Conservation (phyloP, 495 filamentous ascomycete species). For the Penicillium atrosanguineum region DNA sequence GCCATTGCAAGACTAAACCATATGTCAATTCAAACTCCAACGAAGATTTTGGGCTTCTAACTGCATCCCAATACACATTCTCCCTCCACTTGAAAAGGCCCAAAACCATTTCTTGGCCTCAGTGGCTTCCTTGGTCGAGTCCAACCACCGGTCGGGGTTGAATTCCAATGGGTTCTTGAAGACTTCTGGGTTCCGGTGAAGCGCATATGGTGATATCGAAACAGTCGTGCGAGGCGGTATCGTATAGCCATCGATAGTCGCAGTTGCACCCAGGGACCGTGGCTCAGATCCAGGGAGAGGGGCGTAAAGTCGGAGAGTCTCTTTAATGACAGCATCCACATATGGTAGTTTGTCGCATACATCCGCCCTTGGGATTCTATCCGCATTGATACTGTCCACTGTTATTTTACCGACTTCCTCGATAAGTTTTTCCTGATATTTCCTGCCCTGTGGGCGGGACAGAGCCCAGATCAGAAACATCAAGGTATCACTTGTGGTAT, state of each 20-base stretch:
- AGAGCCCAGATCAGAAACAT: conserved; percentile 38
- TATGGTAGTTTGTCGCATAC: conserved; percentile 59
- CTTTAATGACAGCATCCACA: conserved; percentile 66
- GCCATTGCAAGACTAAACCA: conserved; percentile 38
- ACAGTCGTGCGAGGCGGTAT: conserved; percentile 61
- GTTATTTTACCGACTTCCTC: conserved; percentile 20
- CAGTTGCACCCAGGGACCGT: conserved; percentile 27
- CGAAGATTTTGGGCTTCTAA: too few species aligned
- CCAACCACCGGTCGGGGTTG: conserved; percentile 58
- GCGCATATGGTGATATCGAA: conserved; percentile 56
- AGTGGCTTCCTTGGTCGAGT: conserved; percentile 19
- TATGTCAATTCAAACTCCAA: too few species aligned
- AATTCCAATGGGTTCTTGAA: conserved; percentile 53
- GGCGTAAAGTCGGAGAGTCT: conserved; percentile 66
- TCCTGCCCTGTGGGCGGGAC: conserved; percentile 22
- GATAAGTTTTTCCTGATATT: conserved; percentile 24
- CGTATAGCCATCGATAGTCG: conserved; percentile 29
- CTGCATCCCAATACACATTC: conserved; percentile 73
- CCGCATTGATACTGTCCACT: neutral
- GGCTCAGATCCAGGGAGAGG: conserved; percentile 68
- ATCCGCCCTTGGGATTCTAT: conserved; percentile 42
- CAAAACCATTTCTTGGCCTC: conserved; percentile 66
- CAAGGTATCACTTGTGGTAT: conserved; percentile 29
- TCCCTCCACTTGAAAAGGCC: conserved; percentile 73
- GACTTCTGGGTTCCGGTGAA: conserved; percentile 58